Conservation (phyloP, 2,329 filamentous ascomycete species). For the Alternaria consortialis region DNA sequence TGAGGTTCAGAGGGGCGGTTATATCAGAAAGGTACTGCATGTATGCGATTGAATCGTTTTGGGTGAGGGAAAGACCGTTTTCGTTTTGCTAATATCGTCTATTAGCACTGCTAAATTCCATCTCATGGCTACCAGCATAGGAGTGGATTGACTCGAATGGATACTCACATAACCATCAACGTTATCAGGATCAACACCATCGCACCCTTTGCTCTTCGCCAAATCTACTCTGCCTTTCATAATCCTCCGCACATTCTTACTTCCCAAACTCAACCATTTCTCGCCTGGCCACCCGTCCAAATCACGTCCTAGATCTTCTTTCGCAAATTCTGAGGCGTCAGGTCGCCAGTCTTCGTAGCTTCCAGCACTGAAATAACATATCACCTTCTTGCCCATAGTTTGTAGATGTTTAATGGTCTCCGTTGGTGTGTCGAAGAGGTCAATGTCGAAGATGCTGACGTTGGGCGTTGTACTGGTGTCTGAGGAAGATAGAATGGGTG, state of each 20-base stretch:
- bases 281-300: conserved; percentile 73
- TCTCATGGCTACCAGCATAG: background rate
- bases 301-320: conserved; percentile 64
- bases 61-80: conserved; percentile 68
- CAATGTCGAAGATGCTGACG: conserved; percentile 69
- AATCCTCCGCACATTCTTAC: conserved; percentile 67
- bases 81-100: conserved; percentile 58
- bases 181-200: conserved; percentile 76
- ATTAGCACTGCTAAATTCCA: background rate
- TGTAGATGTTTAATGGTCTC: conserved; percentile 61
- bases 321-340: conserved; percentile 65
- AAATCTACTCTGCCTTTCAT: conserved; percentile 69
- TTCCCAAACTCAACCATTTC: conserved; percentile 70
- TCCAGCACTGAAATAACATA: conserved; percentile 80
- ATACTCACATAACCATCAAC: conserved; percentile 69
- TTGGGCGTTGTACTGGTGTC: conserved; percentile 56
- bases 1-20: conserved; percentile 64
- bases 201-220: conserved; percentile 69
- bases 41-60: conserved; percentile 65
- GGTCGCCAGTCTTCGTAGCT: conserved; percentile 71
- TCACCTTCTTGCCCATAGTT: conserved; percentile 65
- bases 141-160: background rate
- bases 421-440: conserved; percentile 64
- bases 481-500: conserved; percentile 29
- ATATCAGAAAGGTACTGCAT: conserved; percentile 67